phyloP scores from a whole-genome alignment of 1,284 basidiomycete genomes.

The Anthracocystis setariae region DNA sequence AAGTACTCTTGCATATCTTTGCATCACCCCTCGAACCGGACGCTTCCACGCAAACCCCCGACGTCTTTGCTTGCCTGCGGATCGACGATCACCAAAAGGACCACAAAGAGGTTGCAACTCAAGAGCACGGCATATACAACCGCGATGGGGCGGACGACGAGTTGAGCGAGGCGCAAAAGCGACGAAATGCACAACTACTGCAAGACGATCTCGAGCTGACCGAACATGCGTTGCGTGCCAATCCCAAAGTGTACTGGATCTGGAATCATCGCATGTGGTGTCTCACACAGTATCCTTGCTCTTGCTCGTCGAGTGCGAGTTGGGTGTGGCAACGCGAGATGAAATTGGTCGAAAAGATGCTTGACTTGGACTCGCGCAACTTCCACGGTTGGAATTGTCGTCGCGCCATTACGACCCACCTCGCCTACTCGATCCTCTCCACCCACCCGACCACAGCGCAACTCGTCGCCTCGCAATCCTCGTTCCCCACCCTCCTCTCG shows the following conservation, averaged over 20 bases:
- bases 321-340: constrained; percentile 61
- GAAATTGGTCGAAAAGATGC: constrained; percentile 63
- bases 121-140: background rate
- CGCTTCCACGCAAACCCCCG: constrained; percentile 8
- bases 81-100: background rate
- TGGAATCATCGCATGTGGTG: constrained; percentile 68
- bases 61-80: constrained; percentile 47
- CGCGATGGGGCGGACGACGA: background rate
- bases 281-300: constrained; percentile 36
- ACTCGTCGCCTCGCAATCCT: background rate
- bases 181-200: constrained; percentile 22
- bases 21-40: background rate
- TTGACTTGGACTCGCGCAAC: constrained; percentile 63
- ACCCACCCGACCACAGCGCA: background rate
- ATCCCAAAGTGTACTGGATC: constrained; percentile 68
- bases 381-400: constrained; percentile 66
- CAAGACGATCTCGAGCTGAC: constrained; percentile 61
- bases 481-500: constrained; percentile 23
- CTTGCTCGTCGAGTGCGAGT: background rate
- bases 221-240: constrained; percentile 57
- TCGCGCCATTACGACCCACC: constrained; percentile 53
- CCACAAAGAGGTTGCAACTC: background rate
- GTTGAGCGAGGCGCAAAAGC: background rate
- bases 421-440: constrained; percentile 35
- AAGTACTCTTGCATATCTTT: constrained; percentile 53